Conservation (phyloP, 345 rosid species). For the Anastatica hierochuntica region DNA sequence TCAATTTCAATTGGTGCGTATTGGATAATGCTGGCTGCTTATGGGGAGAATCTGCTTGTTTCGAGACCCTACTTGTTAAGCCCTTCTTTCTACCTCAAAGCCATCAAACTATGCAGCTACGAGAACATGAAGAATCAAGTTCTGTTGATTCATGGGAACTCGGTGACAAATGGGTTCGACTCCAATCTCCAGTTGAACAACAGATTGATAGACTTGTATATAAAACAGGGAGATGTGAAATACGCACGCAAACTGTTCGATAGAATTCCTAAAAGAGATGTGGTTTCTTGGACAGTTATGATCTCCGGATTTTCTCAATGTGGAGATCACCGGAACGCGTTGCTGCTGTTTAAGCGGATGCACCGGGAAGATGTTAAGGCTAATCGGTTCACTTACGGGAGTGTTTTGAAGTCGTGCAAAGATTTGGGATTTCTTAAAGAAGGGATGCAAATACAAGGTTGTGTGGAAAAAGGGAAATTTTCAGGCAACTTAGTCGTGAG, state of each 20-base stretch:
- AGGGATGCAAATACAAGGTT: constrained; percentile 60
- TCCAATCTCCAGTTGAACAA: constrained; percentile 34
- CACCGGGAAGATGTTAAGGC: constrained; percentile 27
- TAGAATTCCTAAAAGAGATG: constrained; percentile 44
- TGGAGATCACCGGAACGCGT: constrained; percentile 22
- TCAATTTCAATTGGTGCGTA: not conserved
- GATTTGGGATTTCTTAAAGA: constrained; percentile 27
- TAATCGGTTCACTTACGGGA: constrained; percentile 44
- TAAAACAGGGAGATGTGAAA: constrained; percentile 23
- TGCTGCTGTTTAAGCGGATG: constrained; percentile 41
- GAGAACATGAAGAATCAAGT: constrained; percentile 15
- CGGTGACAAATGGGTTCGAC: constrained; percentile 34
- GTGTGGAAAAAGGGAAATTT: constrained; percentile 43
- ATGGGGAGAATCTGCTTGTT: not conserved
- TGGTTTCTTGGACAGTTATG: constrained; percentile 65
- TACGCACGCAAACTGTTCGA: constrained; percentile 48
- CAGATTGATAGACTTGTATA: constrained; percentile 30
- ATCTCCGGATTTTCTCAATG: constrained; percentile 38
- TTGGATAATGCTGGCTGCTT: constrained; percentile 5
- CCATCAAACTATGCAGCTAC: constrained; percentile 32
- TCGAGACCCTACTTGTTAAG: too few relatives aligned
- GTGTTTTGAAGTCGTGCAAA: constrained; percentile 41
- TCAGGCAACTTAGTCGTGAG: constrained; percentile 35
- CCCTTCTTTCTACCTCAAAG: constrained; percentile 22
- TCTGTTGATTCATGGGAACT: constrained; percentile 32